Base-by-base conservation (phyloP, 2,329 filamentous ascomycete genomes). In the Claviceps sp. region DNA sequence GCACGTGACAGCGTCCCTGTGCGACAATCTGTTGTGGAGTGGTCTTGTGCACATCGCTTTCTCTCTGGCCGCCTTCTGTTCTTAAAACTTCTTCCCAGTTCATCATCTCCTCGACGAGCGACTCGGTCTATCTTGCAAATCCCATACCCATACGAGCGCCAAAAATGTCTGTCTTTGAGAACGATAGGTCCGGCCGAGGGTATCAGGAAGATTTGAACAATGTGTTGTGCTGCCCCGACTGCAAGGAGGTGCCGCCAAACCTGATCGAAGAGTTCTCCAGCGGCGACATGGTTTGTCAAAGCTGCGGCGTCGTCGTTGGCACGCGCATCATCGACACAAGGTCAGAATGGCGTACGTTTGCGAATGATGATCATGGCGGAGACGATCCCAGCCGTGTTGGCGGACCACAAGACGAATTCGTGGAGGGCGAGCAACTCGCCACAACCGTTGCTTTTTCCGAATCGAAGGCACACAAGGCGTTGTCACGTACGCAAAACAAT, bases 301-400 rank as follows among this genome's bases (percentile, higher is more conserved):
- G 85, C 55, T 98, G 93, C 62, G 93, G 93, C 39, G 76, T 96
- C 37, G 93, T 98, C 5, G 79, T 98, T 34, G 86, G 86, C 54
- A 86, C 91, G 62, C 85, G 88, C 58, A 89, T 93, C 65, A 90
- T 98, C 63, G 94, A 98, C 65, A 94, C 88, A 55, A 86, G 94
- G 56, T 95, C 89, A 47, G 93, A 98, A 72, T 98, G 93, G 93
- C 88, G 93, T 65, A 98, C 93, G 1, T 98, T 98, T 71, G 89
- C 90, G 64, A 97, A 97, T 66, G 93, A 98, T 64, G 94, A 98
- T 66, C 88, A 95, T 67, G 88, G 88, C 62, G 90, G 87, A 63
- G 94, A 97, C 61, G 93, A 98, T 59, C 93, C 94, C 4, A 96
- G 89, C 53, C 93, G 93, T 88, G 91, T 98, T 58, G 93, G 93